phyloP scores from a whole-genome alignment of 352 stramenopile species.

The Phytophthora quininea region DNA sequence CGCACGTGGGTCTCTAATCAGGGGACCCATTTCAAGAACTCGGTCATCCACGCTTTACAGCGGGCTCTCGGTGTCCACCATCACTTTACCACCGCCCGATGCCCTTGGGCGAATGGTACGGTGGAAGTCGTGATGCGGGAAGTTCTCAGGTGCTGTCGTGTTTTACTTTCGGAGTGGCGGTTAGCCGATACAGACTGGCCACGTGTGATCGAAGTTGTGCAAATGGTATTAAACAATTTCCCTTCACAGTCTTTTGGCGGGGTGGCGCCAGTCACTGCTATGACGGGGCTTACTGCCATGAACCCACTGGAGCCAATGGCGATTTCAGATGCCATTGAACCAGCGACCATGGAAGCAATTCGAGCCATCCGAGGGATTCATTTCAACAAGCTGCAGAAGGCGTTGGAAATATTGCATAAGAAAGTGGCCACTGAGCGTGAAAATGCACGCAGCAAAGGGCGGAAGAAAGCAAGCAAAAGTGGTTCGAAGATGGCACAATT shows the following conservation, averaged over 20 bases:
- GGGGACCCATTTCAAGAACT: constrained; percentile 44
- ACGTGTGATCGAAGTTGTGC: constrained; percentile 20
- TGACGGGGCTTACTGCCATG: constrained; percentile 6
- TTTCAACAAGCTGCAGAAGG: no score
- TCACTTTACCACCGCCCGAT: constrained; percentile 28
- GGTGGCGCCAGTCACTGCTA: constrained; percentile 27
- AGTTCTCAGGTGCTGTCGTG: constrained; percentile 14
- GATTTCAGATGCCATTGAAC: not conserved
- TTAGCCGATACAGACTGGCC: constrained; percentile 18
- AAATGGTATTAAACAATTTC: constrained; percentile 30
- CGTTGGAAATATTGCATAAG: not conserved
- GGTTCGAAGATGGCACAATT: constrained; percentile 12
- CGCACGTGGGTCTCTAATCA: constrained; percentile 33
- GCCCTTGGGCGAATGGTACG: constrained; percentile 41
- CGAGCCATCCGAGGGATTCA: no score
- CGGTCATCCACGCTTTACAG: constrained; percentile 20
- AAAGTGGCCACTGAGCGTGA: not conserved
- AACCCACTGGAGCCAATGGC: not conserved
- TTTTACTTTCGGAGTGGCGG: constrained; percentile 21
- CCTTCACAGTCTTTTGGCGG: constrained; percentile 24
- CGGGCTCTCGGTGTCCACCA: constrained; percentile 16
- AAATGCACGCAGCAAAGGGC: not conserved
- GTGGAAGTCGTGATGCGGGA: constrained; percentile 38
- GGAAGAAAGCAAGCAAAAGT: not conserved
- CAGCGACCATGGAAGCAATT: not conserved